A percentile compares a stretch with the other conserved stretches of the same genome.
Evolutionary conservation across 176 grass and related monocot species (phyloP).

Genomic region (Poa annua): DNA sequence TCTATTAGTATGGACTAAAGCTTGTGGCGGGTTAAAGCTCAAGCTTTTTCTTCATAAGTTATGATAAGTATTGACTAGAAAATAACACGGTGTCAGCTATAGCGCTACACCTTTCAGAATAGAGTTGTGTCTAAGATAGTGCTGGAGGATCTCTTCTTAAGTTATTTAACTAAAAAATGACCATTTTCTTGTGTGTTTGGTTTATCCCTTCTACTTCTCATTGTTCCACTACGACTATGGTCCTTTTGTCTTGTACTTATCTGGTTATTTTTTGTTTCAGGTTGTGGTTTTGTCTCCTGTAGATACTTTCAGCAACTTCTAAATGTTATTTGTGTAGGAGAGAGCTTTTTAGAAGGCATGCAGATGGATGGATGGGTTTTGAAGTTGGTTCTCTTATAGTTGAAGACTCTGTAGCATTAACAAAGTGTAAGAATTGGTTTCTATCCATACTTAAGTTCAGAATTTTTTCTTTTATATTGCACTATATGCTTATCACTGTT

Average conservation of each 20-base stretch:
- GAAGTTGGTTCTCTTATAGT: constrained; percentile 60
- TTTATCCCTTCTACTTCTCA: background rate
- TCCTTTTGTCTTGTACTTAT: background rate
- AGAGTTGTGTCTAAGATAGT: no score
- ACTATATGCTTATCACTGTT: constrained; percentile 42
- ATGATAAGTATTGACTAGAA: no score
- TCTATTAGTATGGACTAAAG: no score
- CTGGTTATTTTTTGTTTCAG: background rate
- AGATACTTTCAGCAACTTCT: constrained; percentile 29
- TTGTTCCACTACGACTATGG: background rate
- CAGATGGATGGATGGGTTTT: constrained; percentile 81
- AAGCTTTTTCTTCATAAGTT: no score
- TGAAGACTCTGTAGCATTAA: constrained; percentile 71
- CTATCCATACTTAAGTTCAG: constrained; percentile 6
- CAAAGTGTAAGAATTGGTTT: constrained; percentile 53
- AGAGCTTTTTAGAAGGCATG: constrained; percentile 65
- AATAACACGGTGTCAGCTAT: no score
- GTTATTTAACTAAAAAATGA: background rate
- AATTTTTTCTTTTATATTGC: constrained; percentile 22
- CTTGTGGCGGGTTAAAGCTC: no score
- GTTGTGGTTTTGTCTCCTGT: constrained; percentile 3
- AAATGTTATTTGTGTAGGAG: constrained; percentile 51
- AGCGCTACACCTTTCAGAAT: no score
- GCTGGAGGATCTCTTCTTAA: no score
- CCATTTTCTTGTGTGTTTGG: background rate